These are phyloP conservation scores for Wickerhamomyces chambardii DNA, from an alignment of 805 yeast genomes.

Conservation along the genomic window DNA sequence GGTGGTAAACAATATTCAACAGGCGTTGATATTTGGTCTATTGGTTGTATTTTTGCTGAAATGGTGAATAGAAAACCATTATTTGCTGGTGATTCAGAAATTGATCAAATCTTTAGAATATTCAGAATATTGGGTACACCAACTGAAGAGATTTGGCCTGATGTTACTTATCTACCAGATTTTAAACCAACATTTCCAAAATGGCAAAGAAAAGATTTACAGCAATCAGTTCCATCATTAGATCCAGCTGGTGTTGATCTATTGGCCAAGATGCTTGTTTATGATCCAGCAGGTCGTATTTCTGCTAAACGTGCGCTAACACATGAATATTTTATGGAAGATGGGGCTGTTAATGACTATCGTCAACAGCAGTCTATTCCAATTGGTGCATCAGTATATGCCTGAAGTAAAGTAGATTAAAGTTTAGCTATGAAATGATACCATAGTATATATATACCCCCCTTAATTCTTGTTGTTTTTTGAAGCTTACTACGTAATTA, in stretches of 20 bases:
- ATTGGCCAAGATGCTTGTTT: slow-evolving; percentile 68
- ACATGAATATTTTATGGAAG: slow-evolving; percentile 80
- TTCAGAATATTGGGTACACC: slow-evolving; percentile 94
- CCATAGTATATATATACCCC: too few relatives aligned
- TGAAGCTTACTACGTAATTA: too few relatives aligned
- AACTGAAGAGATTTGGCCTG: slow-evolving; percentile 90
- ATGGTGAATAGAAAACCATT: slow-evolving; percentile 94
- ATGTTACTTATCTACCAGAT: slow-evolving; percentile 83
- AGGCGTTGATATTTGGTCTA: slow-evolving; percentile 98
- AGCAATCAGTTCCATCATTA: slow-evolving; percentile 66
- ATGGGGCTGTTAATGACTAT: slow-evolving; percentile 17
- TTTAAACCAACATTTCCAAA: slow-evolving; percentile 90
- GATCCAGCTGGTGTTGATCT: slow-evolving; percentile 82
- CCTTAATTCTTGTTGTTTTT: too few relatives aligned
- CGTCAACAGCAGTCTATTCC: slow-evolving; percentile 19
- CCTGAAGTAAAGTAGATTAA: slow-evolving; percentile 4
- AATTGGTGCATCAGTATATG: slow-evolving; percentile 19
- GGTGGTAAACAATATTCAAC: slow-evolving; percentile 98
- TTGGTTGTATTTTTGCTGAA: slow-evolving; percentile 96
- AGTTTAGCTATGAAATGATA: too few relatives aligned
- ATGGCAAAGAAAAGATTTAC: slow-evolving; percentile 69
- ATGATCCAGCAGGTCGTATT: slow-evolving; percentile 90
- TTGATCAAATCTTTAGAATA: slow-evolving; percentile 92
- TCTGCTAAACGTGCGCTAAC: slow-evolving; percentile 88
- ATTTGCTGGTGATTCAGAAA: slow-evolving; percentile 96